These are phyloP conservation scores for Sporothrix luriei DNA, from an alignment of 2,329 filamentous ascomycete genomes.

Conservation along the genomic window DNA sequence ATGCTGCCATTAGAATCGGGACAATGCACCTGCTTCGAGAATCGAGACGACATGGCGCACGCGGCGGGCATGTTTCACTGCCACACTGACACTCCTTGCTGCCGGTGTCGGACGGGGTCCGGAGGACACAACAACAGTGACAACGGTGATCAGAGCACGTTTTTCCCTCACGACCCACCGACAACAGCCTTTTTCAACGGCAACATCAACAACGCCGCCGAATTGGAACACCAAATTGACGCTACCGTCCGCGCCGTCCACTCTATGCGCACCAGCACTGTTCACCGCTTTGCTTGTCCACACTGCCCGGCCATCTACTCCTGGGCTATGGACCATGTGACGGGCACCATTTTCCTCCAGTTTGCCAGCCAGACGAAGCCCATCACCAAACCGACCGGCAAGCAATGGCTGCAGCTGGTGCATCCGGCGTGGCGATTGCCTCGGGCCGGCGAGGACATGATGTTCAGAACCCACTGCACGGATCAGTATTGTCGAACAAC, in stretches of 20 bases:
- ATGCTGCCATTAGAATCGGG: neutral
- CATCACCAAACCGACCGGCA: too few relatives aligned
- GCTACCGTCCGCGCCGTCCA: neutral
- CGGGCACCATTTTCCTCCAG: neutral
- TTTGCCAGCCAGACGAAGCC: neutral
- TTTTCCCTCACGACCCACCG: neutral
- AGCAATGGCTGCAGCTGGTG: neutral
- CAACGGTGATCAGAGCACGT: neutral
- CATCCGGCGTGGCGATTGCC: neutral
- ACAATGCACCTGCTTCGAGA: neutral
- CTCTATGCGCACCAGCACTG: neutral
- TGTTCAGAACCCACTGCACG: neutral
- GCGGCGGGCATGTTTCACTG: too few relatives aligned
- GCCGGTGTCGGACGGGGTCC: neutral
- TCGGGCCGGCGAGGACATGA: too few relatives aligned
- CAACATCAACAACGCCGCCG: neutral
- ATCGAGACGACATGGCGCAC: neutral
- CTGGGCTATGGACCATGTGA: neutral
- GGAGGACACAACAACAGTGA: too few relatives aligned
- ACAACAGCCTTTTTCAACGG: neutral
- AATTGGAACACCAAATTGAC: neutral
- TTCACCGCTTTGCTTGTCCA: neutral
- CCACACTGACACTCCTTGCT: neutral
- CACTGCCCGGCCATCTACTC: slow-evolving; percentile 4
- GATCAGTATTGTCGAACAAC: slow-evolving; percentile 1